Base-by-base conservation (phyloP, 345 rosid species). In the Brassica carinata region DNA sequence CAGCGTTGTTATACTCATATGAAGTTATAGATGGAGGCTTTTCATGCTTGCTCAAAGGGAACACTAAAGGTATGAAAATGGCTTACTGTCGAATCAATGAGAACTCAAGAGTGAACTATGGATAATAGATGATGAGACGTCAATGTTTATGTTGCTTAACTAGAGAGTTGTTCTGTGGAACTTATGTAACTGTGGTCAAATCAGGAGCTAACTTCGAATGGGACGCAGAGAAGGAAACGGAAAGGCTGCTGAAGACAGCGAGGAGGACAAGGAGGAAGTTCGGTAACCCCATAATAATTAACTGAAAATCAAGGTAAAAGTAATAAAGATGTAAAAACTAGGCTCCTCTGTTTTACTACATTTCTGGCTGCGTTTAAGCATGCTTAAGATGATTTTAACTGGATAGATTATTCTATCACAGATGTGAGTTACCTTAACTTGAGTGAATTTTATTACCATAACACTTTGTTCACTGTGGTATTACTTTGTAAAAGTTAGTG, bases 1-100 rank as follows among this genome's bases (percentile, higher is more conserved):
- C 72, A 82, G 72, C 79, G 66, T 89, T 34, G 62, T 80, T 63
- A 84, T 84, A 92, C 58, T 91, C 93, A 11, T 97, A 96, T 81
- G 99, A 92, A 77, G 99, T 91, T 64, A 86, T 92, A 1, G 88
- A 90, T 63, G 86, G 79, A 84, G 96, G 90, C 64, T 87, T 94
- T 80, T 84, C 90, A 69, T 92, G 89, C 90, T 88, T 96, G 83
- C 74, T 94, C 19, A 65, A 88, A 7, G 85, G 74, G 62, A 88
- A 86, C 79, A 86, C 87, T 82, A 81, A 84, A 76, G 96, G 98
- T 93, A 19, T 19, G 23, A 19, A 19, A 19, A 19, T 19, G 23
- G 23, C 23, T 19, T 19, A 19, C 23, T 19, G 23, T 19, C 23
- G 23, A 19, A 19, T 0, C 23, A 19, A 19, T 19, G 23, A 19